Evolutionary conservation across 257 asterid genomes (phyloP).

Genomic region (Solanum ossicruentum): DNA sequence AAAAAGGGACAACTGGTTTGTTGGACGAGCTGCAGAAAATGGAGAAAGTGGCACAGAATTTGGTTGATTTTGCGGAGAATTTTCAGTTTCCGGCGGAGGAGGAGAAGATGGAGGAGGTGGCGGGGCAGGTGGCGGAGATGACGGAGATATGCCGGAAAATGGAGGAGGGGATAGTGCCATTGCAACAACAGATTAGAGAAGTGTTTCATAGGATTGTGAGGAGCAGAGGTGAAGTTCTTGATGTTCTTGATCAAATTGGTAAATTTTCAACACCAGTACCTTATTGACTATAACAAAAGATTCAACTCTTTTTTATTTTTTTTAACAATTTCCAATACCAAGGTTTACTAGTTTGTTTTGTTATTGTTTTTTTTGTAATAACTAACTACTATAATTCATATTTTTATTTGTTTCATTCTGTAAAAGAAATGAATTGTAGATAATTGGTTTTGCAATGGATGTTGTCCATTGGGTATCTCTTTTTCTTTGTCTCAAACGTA

Average conservation of each 20-base stretch:
- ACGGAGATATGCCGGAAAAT: conserved; percentile 50
- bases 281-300: conserved; percentile 15
- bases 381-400: background rate
- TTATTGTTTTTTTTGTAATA: background rate
- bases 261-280: conserved; percentile 55
- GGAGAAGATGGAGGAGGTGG: conserved; percentile 49
- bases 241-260: conserved; percentile 59
- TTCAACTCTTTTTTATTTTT: background rate
- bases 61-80: conserved; percentile 47
- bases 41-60: conserved; percentile 52
- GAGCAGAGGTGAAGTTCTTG: conserved; percentile 75
- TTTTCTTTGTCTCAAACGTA: background rate
- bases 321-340: background rate
- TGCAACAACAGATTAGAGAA: conserved; percentile 63
- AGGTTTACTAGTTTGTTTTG: background rate
- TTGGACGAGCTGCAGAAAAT: conserved; percentile 67
- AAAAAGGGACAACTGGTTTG: conserved; percentile 53
- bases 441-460: background rate
- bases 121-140: conserved; percentile 52
- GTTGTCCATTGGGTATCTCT: background rate
- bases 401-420: background rate
- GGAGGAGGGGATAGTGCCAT: conserved; percentile 81
- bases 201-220: conserved; percentile 92
- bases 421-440: background rate
- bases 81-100: conserved; percentile 67